Base-by-base conservation (phyloP, 108 stramenopile species). In the Fragilaria crotonensis region DNA sequence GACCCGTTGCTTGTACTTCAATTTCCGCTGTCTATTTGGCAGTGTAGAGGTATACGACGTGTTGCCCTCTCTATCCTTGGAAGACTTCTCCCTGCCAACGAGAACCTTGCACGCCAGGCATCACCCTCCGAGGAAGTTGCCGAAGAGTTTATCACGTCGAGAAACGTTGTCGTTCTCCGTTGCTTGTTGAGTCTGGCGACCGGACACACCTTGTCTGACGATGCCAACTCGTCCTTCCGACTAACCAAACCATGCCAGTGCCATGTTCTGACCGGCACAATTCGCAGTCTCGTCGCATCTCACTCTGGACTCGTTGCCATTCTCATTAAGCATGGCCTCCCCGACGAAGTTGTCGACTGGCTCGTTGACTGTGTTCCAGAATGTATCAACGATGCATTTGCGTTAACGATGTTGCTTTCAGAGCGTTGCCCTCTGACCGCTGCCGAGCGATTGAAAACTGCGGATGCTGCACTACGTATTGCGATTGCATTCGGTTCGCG, bases 301-400 rank as follows among this genome's bases (percentile, higher is more conserved):
- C 66, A 64, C 20, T 52, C 51, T n/a, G 88, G 84, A 20, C 58
- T 90, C 17, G 69, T 77, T 28, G 80, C 84, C 2, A 25, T 76
- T 20, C 30, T 86, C 27, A 27, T 82, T 44, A 79, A 78, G 31
- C 88, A 90, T 61, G 80, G 80, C 23, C 56, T 85, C 18, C 56
- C 68, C 1, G 67, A 78, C 27, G 32, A 46, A 22, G 67, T 52
- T 5, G 23, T 86, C 17, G 84, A 90, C 54, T 90, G 80, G 73
- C 51, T 90, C 20, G 67, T 81, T 36, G 70, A 71, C 28, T 66
- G 68, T 66, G 71, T 90, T n/a, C 88, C 88, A 26, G 88, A 90
- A 65, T 52, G 63, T 32, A 70, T 82, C 44, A 58, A 68, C 54
- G 84, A 84, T 51, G 77, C 71, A 30, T 22, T 60, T 25, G 30